Conservation (phyloP, 225 moss, liverwort and hornwort genomes). For the Pseudoscleropodium purum region DNA sequence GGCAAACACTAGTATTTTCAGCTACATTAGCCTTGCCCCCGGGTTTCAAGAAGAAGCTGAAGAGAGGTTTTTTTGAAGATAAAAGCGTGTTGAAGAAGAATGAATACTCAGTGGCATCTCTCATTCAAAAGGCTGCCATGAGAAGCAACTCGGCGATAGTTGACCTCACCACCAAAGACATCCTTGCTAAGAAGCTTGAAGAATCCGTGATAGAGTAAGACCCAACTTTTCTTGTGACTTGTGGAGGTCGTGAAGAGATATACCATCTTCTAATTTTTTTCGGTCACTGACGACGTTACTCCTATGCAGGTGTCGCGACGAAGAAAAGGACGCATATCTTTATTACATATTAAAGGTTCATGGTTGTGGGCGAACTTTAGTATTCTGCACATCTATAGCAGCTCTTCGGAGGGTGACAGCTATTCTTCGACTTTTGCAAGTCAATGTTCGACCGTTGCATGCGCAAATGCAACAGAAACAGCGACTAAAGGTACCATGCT, state of each 20-base stretch:
- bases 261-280: neutral
- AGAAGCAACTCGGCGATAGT: slow-evolving; percentile 64
- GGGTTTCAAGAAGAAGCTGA: slow-evolving; percentile 79
- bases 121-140: slow-evolving; percentile 76
- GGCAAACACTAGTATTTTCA: slow-evolving; percentile 89
- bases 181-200: slow-evolving; percentile 85
- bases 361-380: slow-evolving; percentile 84
- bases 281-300: neutral
- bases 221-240: neutral
- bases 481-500: slow-evolving; percentile 58
- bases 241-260: neutral
- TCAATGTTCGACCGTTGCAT: slow-evolving; percentile 75
- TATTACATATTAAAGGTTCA: slow-evolving; percentile 92
- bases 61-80: slow-evolving; percentile 39
- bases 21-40: slow-evolving; percentile 80
- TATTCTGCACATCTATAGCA: slow-evolving; percentile 96
- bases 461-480: slow-evolving; percentile 99
- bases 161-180: slow-evolving; percentile 66
- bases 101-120: slow-evolving; percentile 75
- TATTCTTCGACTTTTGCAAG: slow-evolving; percentile 68
- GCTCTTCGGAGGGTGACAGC: slow-evolving; percentile 86
- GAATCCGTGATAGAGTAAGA: slow-evolving; percentile 78
- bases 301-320: slow-evolving; percentile 68
- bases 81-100: slow-evolving; percentile 45
- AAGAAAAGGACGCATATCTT: slow-evolving; percentile 84